Base-by-base conservation (phyloP, 495 filamentous ascomycete species). In the Sabuloglossum arenarium region DNA sequence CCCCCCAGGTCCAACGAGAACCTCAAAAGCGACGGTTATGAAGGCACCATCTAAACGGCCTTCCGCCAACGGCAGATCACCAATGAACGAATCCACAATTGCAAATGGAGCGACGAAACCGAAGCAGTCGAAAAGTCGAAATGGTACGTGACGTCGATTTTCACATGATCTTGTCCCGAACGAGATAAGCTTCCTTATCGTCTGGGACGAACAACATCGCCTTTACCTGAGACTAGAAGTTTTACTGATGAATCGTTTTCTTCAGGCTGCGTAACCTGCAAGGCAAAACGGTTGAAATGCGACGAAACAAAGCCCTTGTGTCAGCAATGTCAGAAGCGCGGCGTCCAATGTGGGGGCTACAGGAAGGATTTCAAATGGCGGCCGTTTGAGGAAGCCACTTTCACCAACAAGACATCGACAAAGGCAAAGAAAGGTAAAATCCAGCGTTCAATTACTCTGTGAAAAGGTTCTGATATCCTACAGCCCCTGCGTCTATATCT, bases 301-400 rank as follows among this genome's bases (percentile, higher is more conserved):
- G 85, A 86, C 63, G 85, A 89, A 65, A 78, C 75, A 32, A 86
- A 89, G 59, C 85, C 85, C 6, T 74, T 72, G 32, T 89, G 85
- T 62, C 73, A 79, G 39, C 84, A 88, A 69, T 88, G 85, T 63
- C 71, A 78, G 39, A 77, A 79, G 55, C 76, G 85, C 27, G 79
- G 76, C 55, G 83, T 88, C 16, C 64, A 68, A 16, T 89, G 85
- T 63, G 84, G 84, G 31, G 85, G 85, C 19, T 89, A 88, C 65
- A 85, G 80, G 63, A 89, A 85, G 66, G 81, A 85, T 62, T 86
- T 86, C 69, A 88, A 88, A 74, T 88, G 85, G 84, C 74, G 82
- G 32, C 75, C 82, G 1, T 86, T 87, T 60, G 85, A 85, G 61
- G 85, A 87, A 61, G 71, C 74, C 51, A 78, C 68, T 53, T 68